Evolutionary conservation across 2,329 filamentous ascomycete species (phyloP).

Genomic region (Aspergillus costaricaensis): DNA sequence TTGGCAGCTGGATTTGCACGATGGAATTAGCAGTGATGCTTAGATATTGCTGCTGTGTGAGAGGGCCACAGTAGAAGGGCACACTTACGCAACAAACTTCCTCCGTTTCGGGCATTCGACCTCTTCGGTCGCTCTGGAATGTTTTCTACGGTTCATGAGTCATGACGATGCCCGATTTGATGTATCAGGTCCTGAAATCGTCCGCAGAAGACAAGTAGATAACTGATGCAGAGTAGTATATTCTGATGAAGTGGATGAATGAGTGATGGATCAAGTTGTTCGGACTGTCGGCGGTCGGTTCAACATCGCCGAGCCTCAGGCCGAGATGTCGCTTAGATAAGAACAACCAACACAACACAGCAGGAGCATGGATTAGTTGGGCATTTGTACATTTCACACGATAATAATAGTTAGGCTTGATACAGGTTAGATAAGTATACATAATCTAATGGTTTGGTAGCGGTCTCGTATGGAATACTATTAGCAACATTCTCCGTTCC

Average conservation of each 20-base stretch:
- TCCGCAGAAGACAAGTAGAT: background rate
- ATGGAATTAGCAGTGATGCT: background rate
- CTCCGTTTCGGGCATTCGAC: constrained; percentile 23
- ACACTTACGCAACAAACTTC: constrained; percentile 36
- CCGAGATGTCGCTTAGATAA: too few species aligned
- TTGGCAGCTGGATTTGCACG: constrained; percentile 35
- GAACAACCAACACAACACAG: too few species aligned
- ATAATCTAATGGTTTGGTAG: too few species aligned
- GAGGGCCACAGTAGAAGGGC: background rate
- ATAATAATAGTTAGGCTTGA: too few species aligned
- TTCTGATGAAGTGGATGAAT: background rate
- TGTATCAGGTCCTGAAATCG: background rate
- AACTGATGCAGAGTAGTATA: background rate
- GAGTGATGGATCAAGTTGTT: too few species aligned
- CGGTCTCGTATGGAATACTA: too few species aligned
- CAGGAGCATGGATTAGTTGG: too few species aligned
- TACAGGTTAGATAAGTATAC: too few species aligned
- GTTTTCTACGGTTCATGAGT: constrained; percentile 20
- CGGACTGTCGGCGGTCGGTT: too few species aligned
- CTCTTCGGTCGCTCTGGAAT: constrained; percentile 14
- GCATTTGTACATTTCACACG: too few species aligned
- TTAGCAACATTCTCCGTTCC: too few species aligned
- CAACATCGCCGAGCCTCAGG: too few species aligned
- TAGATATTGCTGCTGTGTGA: background rate
- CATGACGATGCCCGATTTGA: constrained; percentile 1